Percentiles rank a stretch among this genome's conserved stretches.
Conservation (phyloP, 257 asterid genomes). For the Asclepias syriaca region DNA sequence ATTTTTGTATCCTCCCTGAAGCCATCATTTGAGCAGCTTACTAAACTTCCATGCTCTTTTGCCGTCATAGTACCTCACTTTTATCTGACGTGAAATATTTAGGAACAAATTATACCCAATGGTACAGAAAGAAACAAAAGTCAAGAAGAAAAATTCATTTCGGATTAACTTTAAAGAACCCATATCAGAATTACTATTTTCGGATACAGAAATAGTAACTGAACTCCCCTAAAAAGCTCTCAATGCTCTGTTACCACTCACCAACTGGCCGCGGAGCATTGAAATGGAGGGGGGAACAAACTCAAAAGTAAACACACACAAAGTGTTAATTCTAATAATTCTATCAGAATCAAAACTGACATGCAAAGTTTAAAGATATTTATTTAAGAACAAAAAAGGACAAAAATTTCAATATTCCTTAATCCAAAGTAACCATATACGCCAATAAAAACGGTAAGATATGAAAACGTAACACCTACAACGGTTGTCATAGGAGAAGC, state of each 20-base stretch:
- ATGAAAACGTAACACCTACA: neutral
- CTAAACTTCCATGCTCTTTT: neutral
- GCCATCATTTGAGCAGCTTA: neutral
- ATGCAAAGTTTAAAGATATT: neutral
- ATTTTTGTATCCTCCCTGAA: neutral
- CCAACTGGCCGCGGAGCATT: neutral
- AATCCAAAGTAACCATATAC: neutral
- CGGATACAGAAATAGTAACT: too few species aligned
- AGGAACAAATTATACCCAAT: neutral
- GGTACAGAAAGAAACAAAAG: too few species aligned
- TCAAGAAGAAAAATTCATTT: neutral
- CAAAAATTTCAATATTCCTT: neutral
- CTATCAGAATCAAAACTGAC: neutral
- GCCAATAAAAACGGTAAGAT: neutral
- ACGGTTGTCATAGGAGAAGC: constrained; percentile 4
- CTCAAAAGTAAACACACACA: neutral
- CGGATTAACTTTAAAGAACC: neutral
- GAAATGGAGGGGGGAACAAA: neutral
- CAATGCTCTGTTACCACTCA: neutral
- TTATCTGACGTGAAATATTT: neutral
- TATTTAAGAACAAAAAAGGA: too few species aligned
- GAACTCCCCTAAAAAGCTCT: neutral
- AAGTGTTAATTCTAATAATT: neutral
- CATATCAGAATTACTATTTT: neutral
- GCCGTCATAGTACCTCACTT: neutral